Evolutionary conservation across 2,329 filamentous ascomycete genomes (phyloP).

Genomic region (Lasiodiplodia sp.): DNA sequence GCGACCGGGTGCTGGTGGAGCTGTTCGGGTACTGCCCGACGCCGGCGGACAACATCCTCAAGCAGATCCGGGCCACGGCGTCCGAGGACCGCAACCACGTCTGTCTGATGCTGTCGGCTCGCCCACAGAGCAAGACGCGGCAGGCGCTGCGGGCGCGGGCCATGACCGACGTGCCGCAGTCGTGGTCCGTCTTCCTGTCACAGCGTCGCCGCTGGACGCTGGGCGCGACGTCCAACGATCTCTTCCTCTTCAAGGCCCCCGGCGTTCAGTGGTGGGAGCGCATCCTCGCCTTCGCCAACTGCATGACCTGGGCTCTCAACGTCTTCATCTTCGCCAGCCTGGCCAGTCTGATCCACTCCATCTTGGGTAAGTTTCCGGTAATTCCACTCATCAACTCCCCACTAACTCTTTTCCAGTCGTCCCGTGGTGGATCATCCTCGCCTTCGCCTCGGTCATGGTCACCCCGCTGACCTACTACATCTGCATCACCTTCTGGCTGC

Average conservation of each 20-base stretch:
- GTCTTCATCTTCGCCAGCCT: constrained; percentile 37
- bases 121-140: constrained; percentile 52
- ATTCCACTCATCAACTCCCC: background rate
- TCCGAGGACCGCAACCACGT: constrained; percentile 61
- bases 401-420: constrained; percentile 15
- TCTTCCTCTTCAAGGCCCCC: constrained; percentile 56
- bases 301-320: constrained; percentile 50
- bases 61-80: constrained; percentile 58
- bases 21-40: constrained; percentile 59
- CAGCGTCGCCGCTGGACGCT: constrained; percentile 60
- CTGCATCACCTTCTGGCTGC: constrained; percentile 39
- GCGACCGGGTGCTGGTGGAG: constrained; percentile 46
- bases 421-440: constrained; percentile 32
- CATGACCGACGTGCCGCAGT: constrained; percentile 48
- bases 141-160: constrained; percentile 58
- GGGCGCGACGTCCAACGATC: constrained; percentile 58
- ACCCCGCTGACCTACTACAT: constrained; percentile 42
- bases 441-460: constrained; percentile 40
- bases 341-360: constrained; percentile 37
- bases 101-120: constrained; percentile 52
- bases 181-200: constrained; percentile 55
- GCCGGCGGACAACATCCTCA: constrained; percentile 58
- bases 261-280: constrained; percentile 54
- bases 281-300: constrained; percentile 55
- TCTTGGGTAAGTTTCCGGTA: background rate